Conservation (phyloP, 1,284 basidiomycete species). For the Cystobasidium slooffiae region DNA sequence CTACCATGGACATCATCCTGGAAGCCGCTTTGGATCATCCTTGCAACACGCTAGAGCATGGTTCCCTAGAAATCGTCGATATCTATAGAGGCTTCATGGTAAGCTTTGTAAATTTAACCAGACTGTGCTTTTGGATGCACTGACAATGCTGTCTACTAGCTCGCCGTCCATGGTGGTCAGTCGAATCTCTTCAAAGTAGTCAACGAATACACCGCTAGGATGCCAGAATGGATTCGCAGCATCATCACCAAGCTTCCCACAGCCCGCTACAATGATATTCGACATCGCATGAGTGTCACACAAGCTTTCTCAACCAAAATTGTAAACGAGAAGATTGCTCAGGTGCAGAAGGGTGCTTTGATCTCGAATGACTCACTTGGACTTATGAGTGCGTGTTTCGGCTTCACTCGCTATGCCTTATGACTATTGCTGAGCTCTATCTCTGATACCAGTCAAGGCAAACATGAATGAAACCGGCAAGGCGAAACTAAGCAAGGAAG, state of each 20-base stretch:
- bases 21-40: constrained; percentile 25
- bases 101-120: neutral
- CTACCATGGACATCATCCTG: constrained; percentile 23
- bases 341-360: constrained; percentile 8
- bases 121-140: neutral
- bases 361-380: constrained; percentile 22
- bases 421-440: neutral
- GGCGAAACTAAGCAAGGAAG: constrained; percentile 17
- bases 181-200: constrained; percentile 22
- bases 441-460: constrained; percentile 13
- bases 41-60: constrained; percentile 23
- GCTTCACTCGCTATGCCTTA: neutral
- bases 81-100: constrained; percentile 29
- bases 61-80: constrained; percentile 16
- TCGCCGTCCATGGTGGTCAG: constrained; percentile 26
- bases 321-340: constrained; percentile 18
- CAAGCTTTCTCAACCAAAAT: constrained; percentile 16
- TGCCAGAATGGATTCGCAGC: constrained; percentile 14
- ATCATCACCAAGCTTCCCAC: constrained; percentile 6
- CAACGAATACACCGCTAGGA: constrained; percentile 23
- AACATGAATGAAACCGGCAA: constrained; percentile 32
- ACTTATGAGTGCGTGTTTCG: constrained; percentile 3
- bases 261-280: constrained; percentile 9
- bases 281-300: constrained; percentile 19
- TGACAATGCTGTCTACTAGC: neutral